A percentile compares a stretch with the other conserved stretches of the same genome.
phyloP scores from a whole-genome alignment of 2,329 filamentous ascomycete genomes.

The Cladosporium cucumerinum region DNA sequence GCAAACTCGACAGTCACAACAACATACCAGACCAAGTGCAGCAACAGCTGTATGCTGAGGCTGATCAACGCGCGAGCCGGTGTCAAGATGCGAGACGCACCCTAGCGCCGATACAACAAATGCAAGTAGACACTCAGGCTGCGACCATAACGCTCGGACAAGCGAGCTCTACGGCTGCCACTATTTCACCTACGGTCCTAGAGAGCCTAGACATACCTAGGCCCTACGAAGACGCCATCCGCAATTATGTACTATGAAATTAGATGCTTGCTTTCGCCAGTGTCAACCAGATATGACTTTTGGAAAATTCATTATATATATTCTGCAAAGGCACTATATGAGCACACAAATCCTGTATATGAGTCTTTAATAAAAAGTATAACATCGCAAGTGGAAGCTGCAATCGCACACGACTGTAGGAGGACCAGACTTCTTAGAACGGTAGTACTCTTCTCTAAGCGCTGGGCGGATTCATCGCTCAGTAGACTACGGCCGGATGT shows the following conservation, averaged over 20 bases:
- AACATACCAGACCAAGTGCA: background rate
- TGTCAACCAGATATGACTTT: conserved; percentile 12
- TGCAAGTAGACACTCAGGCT: background rate
- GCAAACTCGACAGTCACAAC: background rate
- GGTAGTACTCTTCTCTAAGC: background rate
- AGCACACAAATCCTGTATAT: background rate
- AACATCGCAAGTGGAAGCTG: background rate
- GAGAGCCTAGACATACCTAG: conserved; percentile 3
- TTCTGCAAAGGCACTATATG: background rate
- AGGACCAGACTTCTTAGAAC: too few relatives aligned
- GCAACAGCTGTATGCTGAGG: conserved; percentile 4
- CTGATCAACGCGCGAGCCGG: conserved; percentile 1
- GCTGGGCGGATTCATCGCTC: background rate
- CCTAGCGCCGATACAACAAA: background rate
- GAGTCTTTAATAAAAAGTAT: background rate
- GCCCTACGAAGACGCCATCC: conserved; percentile 1
- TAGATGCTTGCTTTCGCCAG: conserved; percentile 16
- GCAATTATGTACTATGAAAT: conserved; percentile 7
- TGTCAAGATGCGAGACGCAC: background rate
- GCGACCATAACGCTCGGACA: background rate
- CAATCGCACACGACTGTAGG: background rate
- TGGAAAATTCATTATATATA: background rate
- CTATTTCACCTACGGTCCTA: background rate
- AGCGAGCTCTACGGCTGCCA: background rate
- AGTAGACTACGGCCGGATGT: background rate